phyloP scores from a whole-genome alignment of 208 protist genomes.

The Acanthamoeba sp. region DNA sequence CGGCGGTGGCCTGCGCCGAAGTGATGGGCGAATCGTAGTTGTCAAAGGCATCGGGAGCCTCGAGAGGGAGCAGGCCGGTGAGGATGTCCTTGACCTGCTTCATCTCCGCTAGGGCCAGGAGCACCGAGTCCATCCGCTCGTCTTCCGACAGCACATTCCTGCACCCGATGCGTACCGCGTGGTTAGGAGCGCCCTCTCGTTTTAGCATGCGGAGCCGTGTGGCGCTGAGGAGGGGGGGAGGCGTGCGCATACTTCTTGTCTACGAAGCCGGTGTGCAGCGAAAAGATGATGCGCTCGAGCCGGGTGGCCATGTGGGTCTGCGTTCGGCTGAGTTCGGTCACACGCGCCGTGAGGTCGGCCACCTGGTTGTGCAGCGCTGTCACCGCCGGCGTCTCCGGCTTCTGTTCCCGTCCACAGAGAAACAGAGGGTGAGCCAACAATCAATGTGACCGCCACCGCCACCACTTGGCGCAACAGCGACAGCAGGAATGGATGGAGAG shows the following conservation, averaged over 20 bases:
- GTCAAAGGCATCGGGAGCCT: not conserved
- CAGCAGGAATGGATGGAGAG: not conserved
- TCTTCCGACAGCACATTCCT: conserved; percentile 12
- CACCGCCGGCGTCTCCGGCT: not conserved
- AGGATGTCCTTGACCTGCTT: conserved; percentile 70
- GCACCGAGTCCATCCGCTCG: conserved; percentile 20
- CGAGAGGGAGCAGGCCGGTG: conserved; percentile 24
- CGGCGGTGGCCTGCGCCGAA: not conserved
- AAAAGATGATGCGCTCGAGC: conserved; percentile 73
- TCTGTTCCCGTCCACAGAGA: not conserved
- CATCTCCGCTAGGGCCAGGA: conserved; percentile 64
- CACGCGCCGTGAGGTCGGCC: conserved; percentile 1
- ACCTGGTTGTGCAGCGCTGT: conserved; percentile 18
- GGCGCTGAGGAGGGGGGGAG: no score
- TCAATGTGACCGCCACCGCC: no score
- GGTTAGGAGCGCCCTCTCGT: no score
- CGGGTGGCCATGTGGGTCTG: conserved; percentile 70
- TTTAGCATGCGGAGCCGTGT: no score
- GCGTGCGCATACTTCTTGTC: conserved; percentile 35
- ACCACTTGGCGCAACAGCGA: not conserved
- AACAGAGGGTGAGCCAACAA: no score
- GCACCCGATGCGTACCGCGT: no score
- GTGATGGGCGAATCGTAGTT: not conserved
- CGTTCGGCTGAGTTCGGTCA: not conserved
- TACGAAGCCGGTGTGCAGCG: conserved; percentile 31